Conservation (phyloP, 768 basidiomycete genomes). For the Russula abietina region DNA sequence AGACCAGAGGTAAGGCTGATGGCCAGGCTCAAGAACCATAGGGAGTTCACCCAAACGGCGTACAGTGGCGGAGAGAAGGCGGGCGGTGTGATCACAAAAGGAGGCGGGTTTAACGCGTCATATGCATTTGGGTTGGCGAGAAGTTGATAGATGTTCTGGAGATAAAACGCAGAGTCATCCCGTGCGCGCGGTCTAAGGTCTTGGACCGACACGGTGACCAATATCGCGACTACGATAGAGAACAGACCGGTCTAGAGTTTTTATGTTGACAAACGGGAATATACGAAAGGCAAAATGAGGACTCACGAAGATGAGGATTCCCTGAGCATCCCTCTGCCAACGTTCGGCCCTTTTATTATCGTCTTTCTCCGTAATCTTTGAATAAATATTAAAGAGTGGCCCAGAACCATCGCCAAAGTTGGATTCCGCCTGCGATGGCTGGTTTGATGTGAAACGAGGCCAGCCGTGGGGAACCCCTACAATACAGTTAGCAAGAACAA, state of each 20-base stretch:
- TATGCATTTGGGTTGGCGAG: background rate
- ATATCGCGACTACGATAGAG: background rate
- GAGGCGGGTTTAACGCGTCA: background rate
- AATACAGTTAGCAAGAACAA: background rate
- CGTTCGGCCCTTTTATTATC: background rate
- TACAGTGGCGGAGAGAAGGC: background rate
- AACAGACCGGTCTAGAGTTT: constrained; percentile 5
- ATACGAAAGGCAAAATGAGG: background rate
- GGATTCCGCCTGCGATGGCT: background rate
- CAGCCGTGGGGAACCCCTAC: background rate
- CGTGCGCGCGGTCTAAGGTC: background rate
- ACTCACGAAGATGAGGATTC: background rate
- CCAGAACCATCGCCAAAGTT: background rate
- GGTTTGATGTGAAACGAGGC: background rate
- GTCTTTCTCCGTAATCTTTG: background rate
- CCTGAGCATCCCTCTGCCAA: background rate
- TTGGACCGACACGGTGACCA: background rate
- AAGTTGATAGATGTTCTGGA: background rate
- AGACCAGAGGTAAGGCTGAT: background rate
- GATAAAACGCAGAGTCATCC: background rate
- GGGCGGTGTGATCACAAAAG: background rate
- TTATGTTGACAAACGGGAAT: background rate
- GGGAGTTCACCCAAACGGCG: background rate
- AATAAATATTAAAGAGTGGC: background rate
- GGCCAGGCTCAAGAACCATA: background rate